Conservation (phyloP, 2,329 filamentous ascomycete species). For the Colletotrichum incanum region DNA sequence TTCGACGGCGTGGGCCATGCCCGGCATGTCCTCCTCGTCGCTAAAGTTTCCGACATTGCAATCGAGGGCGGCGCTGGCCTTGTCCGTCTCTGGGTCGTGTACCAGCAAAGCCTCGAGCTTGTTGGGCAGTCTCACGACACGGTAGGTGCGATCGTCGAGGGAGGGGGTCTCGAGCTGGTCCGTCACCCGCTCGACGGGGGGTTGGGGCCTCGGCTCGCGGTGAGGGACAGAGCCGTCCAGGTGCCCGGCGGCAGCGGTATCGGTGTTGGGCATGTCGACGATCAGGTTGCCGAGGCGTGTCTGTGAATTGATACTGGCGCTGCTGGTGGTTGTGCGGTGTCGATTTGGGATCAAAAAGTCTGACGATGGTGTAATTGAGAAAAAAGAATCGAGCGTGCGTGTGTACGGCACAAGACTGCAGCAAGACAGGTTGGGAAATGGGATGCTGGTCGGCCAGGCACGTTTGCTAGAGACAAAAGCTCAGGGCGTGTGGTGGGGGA, state of each 20-base stretch:
- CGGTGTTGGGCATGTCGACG: slow-evolving; percentile 46
- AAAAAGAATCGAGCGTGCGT: slow-evolving; percentile 5
- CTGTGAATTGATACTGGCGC: not conserved
- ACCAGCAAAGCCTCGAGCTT: slow-evolving; percentile 92
- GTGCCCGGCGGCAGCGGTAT: slow-evolving; percentile 38
- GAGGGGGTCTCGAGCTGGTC: slow-evolving; percentile 86
- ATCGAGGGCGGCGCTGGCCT: slow-evolving; percentile 94
- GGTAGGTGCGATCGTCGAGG: slow-evolving; percentile 88
- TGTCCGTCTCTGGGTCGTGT: slow-evolving; percentile 95
- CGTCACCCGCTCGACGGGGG: slow-evolving; percentile 65
- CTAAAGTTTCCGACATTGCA: slow-evolving; percentile 97
- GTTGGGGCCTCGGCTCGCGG: slow-evolving; percentile 50
- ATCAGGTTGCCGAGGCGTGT: slow-evolving; percentile 18
- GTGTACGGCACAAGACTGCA: slow-evolving; percentile 37
- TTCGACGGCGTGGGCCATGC: slow-evolving; percentile 96
- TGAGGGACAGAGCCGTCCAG: slow-evolving; percentile 46
- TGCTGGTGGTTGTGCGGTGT: not conserved
- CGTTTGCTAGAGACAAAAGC: slow-evolving; percentile 27
- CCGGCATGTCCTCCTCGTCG: slow-evolving; percentile 90
- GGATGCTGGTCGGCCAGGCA: slow-evolving; percentile 32
- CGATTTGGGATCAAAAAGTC: slow-evolving; percentile 3
- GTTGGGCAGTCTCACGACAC: slow-evolving; percentile 88
- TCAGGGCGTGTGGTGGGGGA: slow-evolving; percentile 39
- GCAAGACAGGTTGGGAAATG: slow-evolving; percentile 31
- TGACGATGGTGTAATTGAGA: not conserved